Evolutionary conservation across 371 early-diverging fungal genomes (phyloP), one percentile per base, ranked within the genome.

Genomic region (Syncephalis plumigaleata): DNA sequence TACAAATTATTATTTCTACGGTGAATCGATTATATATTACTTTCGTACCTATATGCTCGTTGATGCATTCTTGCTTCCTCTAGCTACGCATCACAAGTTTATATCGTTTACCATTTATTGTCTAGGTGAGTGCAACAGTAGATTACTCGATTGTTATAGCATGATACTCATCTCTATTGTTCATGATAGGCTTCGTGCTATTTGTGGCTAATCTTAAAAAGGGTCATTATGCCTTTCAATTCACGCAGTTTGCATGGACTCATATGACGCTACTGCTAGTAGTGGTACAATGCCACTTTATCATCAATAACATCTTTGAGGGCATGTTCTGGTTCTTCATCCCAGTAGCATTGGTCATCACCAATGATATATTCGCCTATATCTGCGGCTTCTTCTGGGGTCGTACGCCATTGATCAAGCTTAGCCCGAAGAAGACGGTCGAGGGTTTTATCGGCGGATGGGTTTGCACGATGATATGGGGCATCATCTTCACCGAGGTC

Each of bases 351-450:
- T 70, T 98, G 31, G 98, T 99, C n/a, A 81, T 95, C 43, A 75
- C 80, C 47, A 99, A 99, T 70, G 99, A 99, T 60, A 91, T 93
- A 36, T 82, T 83, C 58, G 99, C 99, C 9, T 99, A 99, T 61
- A 66, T 96, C 37, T 84, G 84, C 62, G 99, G 97, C 7, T 88
- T 89, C 65, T 85, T 89, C 58, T 75, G 82, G 55, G 99, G 99
- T 3, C 71, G 77, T 40, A 94, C 91, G n/a, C 94, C 84, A 3
- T 68, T 99, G 31, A 96, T 92, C 53, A 74, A 77, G 56, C 67
- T 99, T 8, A 84, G 86, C 53, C 99, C 99, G 16, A 99, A 99
- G 61, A 99, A 99, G 73, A 99, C 99, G n/a, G 86, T 91, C 62
- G 99, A 99, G 64, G 99, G 99, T 4, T 98, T 97, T 56, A 69